A percentile compares a stretch with the other conserved stretches of the same genome.
Evolutionary conservation across 2,329 filamentous ascomycete species (phyloP).

Genomic region (Capronia coronata): DNA sequence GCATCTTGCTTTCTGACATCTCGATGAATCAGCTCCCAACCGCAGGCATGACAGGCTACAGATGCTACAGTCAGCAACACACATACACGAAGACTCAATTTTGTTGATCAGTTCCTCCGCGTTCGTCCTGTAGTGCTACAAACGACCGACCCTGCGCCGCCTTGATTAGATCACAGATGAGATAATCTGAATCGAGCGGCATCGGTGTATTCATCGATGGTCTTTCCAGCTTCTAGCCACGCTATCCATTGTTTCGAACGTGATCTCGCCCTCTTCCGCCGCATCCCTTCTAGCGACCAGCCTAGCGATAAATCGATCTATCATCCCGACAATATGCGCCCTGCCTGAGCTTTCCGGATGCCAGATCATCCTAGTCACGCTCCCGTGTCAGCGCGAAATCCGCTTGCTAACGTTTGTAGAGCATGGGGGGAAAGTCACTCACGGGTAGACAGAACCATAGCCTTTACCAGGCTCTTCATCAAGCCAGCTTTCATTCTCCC

Average conservation of each 20-base stretch:
- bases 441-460: constrained; percentile 27
- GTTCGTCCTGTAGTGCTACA: no score
- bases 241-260: constrained; percentile 28
- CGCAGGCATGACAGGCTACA: no score
- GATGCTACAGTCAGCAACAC: no score
- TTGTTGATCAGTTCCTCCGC: background rate
- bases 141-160: background rate
- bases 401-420: background rate
- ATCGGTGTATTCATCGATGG: background rate
- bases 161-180: constrained; percentile 7
- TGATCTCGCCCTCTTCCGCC: constrained; percentile 26
- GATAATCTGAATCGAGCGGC: constrained; percentile 7
- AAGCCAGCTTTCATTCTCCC: constrained; percentile 35
- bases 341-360: constrained; percentile 28
- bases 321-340: constrained; percentile 29
- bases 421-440: constrained; percentile 12
- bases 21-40: no score
- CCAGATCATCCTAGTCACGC: constrained; percentile 26
- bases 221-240: constrained; percentile 27
- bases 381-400: background rate
- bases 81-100: no score
- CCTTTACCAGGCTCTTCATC: constrained; percentile 27
- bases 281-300: constrained; percentile 20
- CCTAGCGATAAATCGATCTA: constrained; percentile 27
- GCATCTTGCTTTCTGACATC: no score